Evolutionary conservation across 768 basidiomycete species (phyloP).

Genomic region (Tylopilus vinaceipallidus): DNA sequence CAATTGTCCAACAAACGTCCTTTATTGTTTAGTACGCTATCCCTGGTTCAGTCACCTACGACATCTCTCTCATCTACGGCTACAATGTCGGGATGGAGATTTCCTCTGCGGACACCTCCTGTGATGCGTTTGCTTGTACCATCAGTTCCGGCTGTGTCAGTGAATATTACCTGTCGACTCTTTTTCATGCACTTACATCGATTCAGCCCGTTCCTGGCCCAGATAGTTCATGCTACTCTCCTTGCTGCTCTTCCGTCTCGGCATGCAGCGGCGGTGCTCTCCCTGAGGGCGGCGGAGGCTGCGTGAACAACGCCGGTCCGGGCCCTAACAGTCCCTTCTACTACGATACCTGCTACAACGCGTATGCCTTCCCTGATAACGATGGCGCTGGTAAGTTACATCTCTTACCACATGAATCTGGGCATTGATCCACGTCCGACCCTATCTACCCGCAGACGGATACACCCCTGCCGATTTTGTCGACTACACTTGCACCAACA

Average conservation of each 20-base stretch:
- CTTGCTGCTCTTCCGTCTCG: conserved; percentile 28
- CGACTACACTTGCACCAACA: conserved; percentile 28
- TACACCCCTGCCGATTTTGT: conserved; percentile 29
- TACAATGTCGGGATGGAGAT: conserved; percentile 36
- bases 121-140: conserved; percentile 32
- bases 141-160: conserved; percentile 32
- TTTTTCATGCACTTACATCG: not conserved
- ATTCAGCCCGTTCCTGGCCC: conserved; percentile 31
- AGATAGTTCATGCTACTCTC: conserved; percentile 24
- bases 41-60: conserved; percentile 30
- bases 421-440: conserved; percentile 3
- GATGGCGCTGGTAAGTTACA: conserved; percentile 27
- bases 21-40: conserved; percentile 17
- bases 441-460: conserved; percentile 13
- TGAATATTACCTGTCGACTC: not conserved
- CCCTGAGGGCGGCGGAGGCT: conserved; percentile 28
- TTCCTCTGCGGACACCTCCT: conserved; percentile 24
- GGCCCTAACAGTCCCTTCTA: conserved; percentile 32
- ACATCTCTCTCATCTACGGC: conserved; percentile 34
- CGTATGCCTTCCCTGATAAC: conserved; percentile 35
- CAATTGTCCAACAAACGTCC: too few relatives aligned
- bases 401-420: not conserved
- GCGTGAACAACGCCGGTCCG: conserved; percentile 26
- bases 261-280: conserved; percentile 31
- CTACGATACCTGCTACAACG: conserved; percentile 26